Conservation (phyloP, 371 early-diverging fungal species). For the Sporodiniella umbellata region DNA sequence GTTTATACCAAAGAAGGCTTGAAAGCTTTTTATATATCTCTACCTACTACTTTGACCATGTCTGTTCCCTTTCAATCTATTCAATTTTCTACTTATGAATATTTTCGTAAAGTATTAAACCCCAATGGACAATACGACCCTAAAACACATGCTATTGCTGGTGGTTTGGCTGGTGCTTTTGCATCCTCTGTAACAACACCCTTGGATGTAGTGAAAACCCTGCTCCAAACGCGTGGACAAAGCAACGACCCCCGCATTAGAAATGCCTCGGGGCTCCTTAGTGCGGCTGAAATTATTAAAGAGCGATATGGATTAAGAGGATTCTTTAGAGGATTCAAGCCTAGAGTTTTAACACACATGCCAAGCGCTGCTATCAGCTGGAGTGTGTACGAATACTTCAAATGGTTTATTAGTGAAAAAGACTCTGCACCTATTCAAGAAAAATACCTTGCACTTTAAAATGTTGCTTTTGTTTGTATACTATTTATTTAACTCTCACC, state of each 20-base stretch:
- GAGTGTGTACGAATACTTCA: conserved; percentile 85
- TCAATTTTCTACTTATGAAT: conserved; percentile 90
- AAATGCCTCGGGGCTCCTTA: conserved; percentile 60
- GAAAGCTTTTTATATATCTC: conserved; percentile 84
- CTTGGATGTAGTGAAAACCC: conserved; percentile 89
- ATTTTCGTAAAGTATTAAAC: conserved; percentile 74
- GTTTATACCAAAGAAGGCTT: conserved; percentile 75
- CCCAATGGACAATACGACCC: conserved; percentile 78
- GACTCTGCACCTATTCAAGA: not conserved
- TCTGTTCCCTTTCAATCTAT: conserved; percentile 88
- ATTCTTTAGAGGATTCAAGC: conserved; percentile 73
- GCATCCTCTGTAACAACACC: conserved; percentile 87
- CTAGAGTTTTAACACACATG: conserved; percentile 80
- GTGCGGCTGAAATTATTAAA: conserved; percentile 72
- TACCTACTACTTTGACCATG: conserved; percentile 89
- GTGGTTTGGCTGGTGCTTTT: conserved; percentile 83
- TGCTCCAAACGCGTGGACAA: conserved; percentile 84
- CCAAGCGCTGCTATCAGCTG: conserved; percentile 92
- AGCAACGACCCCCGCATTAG: conserved; percentile 62
- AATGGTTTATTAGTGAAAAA: conserved; percentile 53
- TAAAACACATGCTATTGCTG: conserved; percentile 74
- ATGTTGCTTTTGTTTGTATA: too few relatives aligned
- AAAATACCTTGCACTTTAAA: too few relatives aligned
- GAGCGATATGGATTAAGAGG: conserved; percentile 67
- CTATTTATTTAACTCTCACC: too few relatives aligned